Evolutionary conservation across 2,329 filamentous ascomycete species (phyloP).

Genomic region (Aureobasidium sp.): DNA sequence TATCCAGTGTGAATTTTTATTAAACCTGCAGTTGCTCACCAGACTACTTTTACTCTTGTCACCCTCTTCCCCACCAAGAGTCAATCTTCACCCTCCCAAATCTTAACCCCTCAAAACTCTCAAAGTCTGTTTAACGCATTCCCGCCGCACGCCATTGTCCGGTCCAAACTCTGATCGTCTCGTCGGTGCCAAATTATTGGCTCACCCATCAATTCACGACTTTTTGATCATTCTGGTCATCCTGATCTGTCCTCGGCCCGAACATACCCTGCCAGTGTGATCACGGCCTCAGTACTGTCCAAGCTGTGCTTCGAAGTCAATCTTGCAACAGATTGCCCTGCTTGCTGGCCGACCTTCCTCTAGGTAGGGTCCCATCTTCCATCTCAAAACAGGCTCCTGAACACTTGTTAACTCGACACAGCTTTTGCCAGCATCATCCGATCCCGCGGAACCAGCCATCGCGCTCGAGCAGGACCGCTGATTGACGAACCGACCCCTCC

Average conservation of each 20-base stretch:
- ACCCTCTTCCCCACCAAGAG: conserved; percentile 12
- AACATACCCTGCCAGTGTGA: conserved; percentile 4
- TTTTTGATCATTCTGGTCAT: background rate
- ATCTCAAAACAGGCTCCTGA: background rate
- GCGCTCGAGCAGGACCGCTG: background rate
- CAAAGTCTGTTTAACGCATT: conserved; percentile 7
- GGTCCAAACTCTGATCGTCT: conserved; percentile 13
- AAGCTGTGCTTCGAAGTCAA: conserved; percentile 5
- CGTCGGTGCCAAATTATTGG: conserved; percentile 7
- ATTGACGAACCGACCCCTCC: background rate
- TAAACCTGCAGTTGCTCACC: background rate
- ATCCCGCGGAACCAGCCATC: background rate
- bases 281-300: background rate
- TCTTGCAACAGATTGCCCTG: background rate
- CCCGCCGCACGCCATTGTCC: conserved; percentile 16
- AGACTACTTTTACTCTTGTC: conserved; percentile 7
- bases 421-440: background rate
- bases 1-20: conserved; percentile 1
- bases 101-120: conserved; percentile 15
- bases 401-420: background rate
- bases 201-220: background rate
- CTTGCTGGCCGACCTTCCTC: background rate
- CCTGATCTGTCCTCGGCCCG: conserved; percentile 12
- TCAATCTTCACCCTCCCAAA: conserved; percentile 13
- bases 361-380: background rate